A percentile compares a stretch with the other conserved stretches of the same genome.
These are phyloP conservation scores for Pythium insidiosum DNA, from an alignment of 352 stramenopile species.

Conservation along the genomic window DNA sequence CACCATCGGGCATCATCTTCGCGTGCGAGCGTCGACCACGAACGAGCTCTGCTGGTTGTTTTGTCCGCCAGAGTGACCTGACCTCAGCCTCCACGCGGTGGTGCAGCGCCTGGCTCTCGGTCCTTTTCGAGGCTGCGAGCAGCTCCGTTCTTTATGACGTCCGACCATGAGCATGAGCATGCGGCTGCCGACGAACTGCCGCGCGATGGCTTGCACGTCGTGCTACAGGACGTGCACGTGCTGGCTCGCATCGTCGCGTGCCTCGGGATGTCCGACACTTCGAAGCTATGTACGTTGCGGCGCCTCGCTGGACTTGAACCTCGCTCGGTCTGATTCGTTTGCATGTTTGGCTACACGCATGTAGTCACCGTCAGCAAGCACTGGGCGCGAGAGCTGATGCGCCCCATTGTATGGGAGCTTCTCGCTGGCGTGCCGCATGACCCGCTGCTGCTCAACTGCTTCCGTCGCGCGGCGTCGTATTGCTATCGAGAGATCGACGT, in stretches of 20 bases:
- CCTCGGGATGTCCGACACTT: conserved; percentile 46
- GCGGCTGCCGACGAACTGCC: conserved; percentile 1
- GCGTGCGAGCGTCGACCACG: too few species aligned
- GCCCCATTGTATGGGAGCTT: conserved; percentile 76
- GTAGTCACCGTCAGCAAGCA: conserved; percentile 61
- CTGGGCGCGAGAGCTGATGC: conserved; percentile 80
- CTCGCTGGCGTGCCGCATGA: conserved; percentile 67
- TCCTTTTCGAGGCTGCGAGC: too few species aligned
- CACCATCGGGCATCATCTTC: too few species aligned
- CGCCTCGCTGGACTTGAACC: too few species aligned
- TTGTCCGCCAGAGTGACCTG: too few species aligned
- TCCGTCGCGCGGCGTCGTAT: conserved; percentile 77
- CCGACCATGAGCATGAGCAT: too few species aligned
- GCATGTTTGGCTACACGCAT: neutral
- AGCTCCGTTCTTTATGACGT: too few species aligned
- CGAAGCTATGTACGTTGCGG: conserved; percentile 14
- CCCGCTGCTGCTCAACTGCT: conserved; percentile 73
- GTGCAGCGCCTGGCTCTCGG: too few species aligned
- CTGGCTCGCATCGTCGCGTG: conserved; percentile 59
- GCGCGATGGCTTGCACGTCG: conserved; percentile 11
- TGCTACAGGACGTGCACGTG: conserved; percentile 47
- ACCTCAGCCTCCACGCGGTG: too few species aligned
- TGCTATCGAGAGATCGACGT: conserved; percentile 84
- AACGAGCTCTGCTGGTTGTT: too few species aligned
- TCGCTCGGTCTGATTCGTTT: neutral